phyloP scores from a whole-genome alignment of 2,329 filamentous ascomycete species.

The Diaporthe destruens region DNA sequence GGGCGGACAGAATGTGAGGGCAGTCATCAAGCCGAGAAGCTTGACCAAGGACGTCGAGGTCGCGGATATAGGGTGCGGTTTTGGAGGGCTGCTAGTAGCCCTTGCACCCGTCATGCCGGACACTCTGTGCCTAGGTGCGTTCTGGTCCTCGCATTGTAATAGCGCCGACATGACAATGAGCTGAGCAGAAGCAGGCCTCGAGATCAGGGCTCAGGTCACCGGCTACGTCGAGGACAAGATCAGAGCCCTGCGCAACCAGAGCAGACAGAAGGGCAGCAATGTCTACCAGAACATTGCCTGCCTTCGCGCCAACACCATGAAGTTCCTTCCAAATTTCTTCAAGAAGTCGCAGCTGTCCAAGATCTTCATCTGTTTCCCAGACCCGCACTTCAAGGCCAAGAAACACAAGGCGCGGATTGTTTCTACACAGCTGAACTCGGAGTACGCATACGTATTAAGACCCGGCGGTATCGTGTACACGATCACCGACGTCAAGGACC shows the following conservation, averaged over 20 bases:
- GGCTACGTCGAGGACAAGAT: conserved; percentile 92
- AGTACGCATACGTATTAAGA: conserved; percentile 89
- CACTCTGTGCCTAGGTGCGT: conserved; percentile 82
- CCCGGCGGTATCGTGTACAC: conserved; percentile 93
- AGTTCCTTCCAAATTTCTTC: conserved; percentile 99
- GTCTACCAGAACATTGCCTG: conserved; percentile 89
- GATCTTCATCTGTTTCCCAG: conserved; percentile 98
- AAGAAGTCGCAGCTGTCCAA: conserved; percentile 82
- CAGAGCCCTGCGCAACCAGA: conserved; percentile 80
- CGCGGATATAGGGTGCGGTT: conserved; percentile 97
- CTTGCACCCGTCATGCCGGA: conserved; percentile 85
- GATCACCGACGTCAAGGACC: conserved; percentile 95
- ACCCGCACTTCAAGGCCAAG: conserved; percentile 96
- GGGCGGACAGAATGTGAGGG: conserved; percentile 37
- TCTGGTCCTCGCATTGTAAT: neutral
- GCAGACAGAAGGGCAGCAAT: conserved; percentile 55
- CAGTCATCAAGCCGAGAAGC: conserved; percentile 48
- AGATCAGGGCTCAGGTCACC: conserved; percentile 91
- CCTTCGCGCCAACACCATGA: conserved; percentile 96
- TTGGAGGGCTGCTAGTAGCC: conserved; percentile 90
- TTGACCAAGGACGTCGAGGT: conserved; percentile 84
- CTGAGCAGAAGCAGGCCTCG: conserved; percentile 72
- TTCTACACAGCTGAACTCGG: conserved; percentile 86
- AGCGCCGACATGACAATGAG: neutral
- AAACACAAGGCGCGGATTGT: conserved; percentile 99